Evolutionary conservation across 2,329 filamentous ascomycete species (phyloP).

Genomic region (Colletotrichum paranaense): DNA sequence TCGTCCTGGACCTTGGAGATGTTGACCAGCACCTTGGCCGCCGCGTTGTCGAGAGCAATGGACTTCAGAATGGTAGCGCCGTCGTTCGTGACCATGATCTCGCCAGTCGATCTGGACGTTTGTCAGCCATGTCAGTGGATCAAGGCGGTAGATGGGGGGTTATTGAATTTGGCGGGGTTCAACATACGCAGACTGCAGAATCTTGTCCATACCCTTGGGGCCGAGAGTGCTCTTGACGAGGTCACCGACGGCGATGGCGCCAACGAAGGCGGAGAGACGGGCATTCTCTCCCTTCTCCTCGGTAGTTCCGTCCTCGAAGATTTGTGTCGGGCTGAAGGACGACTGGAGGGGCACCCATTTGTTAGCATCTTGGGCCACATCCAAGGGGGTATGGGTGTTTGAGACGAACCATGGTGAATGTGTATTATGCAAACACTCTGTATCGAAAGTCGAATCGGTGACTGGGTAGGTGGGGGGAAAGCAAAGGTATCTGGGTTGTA

Average conservation of each 20-base stretch:
- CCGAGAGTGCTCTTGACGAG: constrained; percentile 97
- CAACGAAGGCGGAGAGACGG: constrained; percentile 96
- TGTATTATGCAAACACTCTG: constrained; percentile 30
- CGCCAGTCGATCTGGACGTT: constrained; percentile 81
- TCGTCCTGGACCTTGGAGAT: constrained; percentile 99
- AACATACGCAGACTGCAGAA: constrained; percentile 90
- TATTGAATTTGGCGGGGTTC: constrained; percentile 2
- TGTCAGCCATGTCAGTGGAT: constrained; percentile 31
- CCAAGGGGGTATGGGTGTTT: not conserved
- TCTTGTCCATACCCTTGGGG: constrained; percentile 99
- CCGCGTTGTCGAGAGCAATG: constrained; percentile 97
- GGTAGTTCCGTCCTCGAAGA: constrained; percentile 96
- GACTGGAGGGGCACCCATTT: constrained; percentile 45
- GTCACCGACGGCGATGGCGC: constrained; percentile 97
- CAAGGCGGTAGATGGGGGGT: constrained; percentile 6
- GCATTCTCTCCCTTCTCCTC: constrained; percentile 99
- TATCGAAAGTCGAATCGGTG: constrained; percentile 15
- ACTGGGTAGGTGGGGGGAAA: constrained; percentile 20
- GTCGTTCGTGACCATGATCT: constrained; percentile 99
- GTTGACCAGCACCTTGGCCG: constrained; percentile 97
- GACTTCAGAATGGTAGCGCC: constrained; percentile 98
- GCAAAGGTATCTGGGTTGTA: constrained; percentile 25
- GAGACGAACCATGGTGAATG: constrained; percentile 30
- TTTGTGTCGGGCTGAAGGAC: constrained; percentile 91
- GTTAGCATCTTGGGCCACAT: not conserved